Conservation (phyloP, 345 rosid species). For the Gossypium rotundifolium region DNA sequence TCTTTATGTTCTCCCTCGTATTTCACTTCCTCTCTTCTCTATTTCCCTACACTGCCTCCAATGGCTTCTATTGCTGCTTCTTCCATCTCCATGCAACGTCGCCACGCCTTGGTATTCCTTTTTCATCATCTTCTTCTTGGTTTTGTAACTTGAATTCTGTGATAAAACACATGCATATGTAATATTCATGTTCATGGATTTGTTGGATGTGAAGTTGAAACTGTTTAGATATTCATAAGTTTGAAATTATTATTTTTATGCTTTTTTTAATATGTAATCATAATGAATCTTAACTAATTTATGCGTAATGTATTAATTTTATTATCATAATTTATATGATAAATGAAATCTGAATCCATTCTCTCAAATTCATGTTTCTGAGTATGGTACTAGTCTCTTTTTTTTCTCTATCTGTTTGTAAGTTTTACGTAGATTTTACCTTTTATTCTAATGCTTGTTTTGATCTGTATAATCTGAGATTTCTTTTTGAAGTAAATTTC, state of each 20-base stretch:
- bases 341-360: too few species aligned
- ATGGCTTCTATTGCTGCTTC: conserved; percentile 42
- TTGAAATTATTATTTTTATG: too few species aligned
- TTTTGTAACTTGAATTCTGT: neutral
- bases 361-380: too few species aligned
- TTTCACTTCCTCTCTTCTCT: conserved; percentile 3
- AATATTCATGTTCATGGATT: too few species aligned
- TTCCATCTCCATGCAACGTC: conserved; percentile 32
- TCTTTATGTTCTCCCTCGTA: conserved; percentile 42
- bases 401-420: neutral
- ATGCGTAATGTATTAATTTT: too few species aligned
- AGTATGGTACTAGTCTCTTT: too few species aligned
- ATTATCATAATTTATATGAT: too few species aligned
- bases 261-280: too few species aligned
- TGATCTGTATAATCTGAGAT: conserved; percentile 4
- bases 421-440: neutral
- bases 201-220: too few species aligned
- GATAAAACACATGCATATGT: too few species aligned
- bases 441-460: neutral
- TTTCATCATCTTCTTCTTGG: neutral
- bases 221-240: too few species aligned
- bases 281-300: too few species aligned
- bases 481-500: neutral
- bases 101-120: conserved; percentile 16
- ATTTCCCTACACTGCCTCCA: conserved; percentile 9